phyloP scores from a whole-genome alignment of 2,329 filamentous ascomycete genomes.

The Harringtonia lauricola region DNA sequence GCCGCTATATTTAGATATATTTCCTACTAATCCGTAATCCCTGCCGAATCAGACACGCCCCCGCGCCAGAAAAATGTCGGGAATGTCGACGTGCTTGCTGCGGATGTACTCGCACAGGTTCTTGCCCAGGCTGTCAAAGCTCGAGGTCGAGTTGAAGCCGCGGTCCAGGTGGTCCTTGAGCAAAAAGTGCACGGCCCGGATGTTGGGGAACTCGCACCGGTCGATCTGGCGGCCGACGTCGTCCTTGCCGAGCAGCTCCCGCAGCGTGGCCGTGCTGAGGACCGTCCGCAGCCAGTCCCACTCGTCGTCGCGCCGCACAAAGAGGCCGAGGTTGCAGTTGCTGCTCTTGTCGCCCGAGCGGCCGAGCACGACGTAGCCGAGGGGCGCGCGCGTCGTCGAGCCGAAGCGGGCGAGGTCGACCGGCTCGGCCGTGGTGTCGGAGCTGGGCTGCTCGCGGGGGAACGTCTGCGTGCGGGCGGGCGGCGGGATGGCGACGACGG shows the following conservation, averaged over 20 bases:
- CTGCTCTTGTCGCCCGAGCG: slow-evolving; percentile 26
- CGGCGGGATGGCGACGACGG: slow-evolving; percentile 13
- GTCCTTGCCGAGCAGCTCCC: slow-evolving; percentile 12
- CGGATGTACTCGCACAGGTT: slow-evolving; percentile 34
- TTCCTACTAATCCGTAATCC: too few species aligned
- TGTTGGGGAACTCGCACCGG: slow-evolving; percentile 10
- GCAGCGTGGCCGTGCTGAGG: slow-evolving; percentile 18
- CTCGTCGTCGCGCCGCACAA: slow-evolving; percentile 25
- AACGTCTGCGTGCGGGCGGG: slow-evolving; percentile 11
- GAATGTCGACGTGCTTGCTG: too few species aligned
- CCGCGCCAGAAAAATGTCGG: slow-evolving; percentile 3
- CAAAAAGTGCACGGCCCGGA: slow-evolving; percentile 21
- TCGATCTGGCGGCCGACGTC: slow-evolving; percentile 12
- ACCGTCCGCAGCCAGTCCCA: slow-evolving; percentile 27
- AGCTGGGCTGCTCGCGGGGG: slow-evolving; percentile 9
- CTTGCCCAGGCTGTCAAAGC: slow-evolving; percentile 35
- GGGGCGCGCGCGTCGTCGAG: slow-evolving; percentile 9
- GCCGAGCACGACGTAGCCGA: slow-evolving; percentile 23
- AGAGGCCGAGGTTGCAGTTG: slow-evolving; percentile 27
- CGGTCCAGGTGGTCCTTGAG: slow-evolving; percentile 33
- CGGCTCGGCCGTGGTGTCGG: slow-evolving; percentile 13
- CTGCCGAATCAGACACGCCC: too few species aligned
- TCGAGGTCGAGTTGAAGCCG: slow-evolving; percentile 13
- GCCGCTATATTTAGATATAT: too few species aligned
- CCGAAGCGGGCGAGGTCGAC: slow-evolving; percentile 8